Base-by-base conservation (phyloP, 345 rosid genomes). In the Noccaea bulbosa region DNA sequence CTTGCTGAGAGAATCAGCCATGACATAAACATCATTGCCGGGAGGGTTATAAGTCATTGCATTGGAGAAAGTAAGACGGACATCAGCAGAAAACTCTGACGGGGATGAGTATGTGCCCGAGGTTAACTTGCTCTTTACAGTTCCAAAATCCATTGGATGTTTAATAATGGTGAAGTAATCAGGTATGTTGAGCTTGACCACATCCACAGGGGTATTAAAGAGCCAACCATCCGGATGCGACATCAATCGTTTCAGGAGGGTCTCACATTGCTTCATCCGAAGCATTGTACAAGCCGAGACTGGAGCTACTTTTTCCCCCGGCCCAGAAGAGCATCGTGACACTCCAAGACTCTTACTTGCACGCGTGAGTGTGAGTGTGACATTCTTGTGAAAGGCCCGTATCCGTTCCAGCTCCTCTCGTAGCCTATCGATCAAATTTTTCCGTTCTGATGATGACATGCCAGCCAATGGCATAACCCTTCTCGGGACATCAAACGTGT, bases 101-200 rank as follows among this genome's bases (percentile, higher is more conserved):
- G 94, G 92, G 0, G 77, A 74, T 76, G 88, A 85, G 80, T 88
- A 90, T 77, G 85, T 78, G 75, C 87, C 89, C 52, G 84, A 81
- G 75, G 54, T 83, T 56, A 93, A 76, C 77, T 84, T 87, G 7
- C 74, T 53, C 77, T 93, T 93, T 35, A 93, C 85, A n/a, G 92
- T 84, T 11, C 98, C 98, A 73, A 93, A 78, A 76, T 93, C 97
- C 98, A 93, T 93, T 4, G 97, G 97, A 80, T 90, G 87, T 71
- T 81, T 84, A 50, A 93, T 88, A 56, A 93, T 86, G 54, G 80
- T 75, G 66, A 74, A 83, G 68, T 93, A 93, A 77, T 93, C 98
- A 47, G 79, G 91, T 81, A 93, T 81, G 39, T 90, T 87, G 20
- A 86, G 87, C 59, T 61, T 79, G 64, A 82, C 68, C 6, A 69